Evolutionary conservation across 768 basidiomycete genomes (phyloP).

Genomic region (Leccinum fibrillosum): DNA sequence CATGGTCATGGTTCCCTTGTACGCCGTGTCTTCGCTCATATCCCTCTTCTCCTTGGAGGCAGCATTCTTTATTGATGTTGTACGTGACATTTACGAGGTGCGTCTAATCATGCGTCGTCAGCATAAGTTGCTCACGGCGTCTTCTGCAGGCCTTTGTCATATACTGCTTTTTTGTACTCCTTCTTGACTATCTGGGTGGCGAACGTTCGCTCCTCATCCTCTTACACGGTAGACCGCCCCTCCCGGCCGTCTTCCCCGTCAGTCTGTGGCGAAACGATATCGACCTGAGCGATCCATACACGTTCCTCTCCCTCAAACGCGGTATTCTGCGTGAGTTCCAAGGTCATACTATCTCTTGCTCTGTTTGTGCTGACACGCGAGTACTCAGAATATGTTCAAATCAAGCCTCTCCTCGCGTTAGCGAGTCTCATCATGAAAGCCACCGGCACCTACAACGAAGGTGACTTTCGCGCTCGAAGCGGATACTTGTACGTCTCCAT

Average conservation of each 20-base stretch:
- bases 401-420: slow-evolving; percentile 87
- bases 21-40: slow-evolving; percentile 87
- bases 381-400: slow-evolving; percentile 86
- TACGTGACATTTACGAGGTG: slow-evolving; percentile 96
- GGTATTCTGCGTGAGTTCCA: slow-evolving; percentile 78
- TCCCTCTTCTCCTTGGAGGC: slow-evolving; percentile 92
- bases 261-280: slow-evolving; percentile 81
- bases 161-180: slow-evolving; percentile 85
- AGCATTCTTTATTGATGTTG: slow-evolving; percentile 93
- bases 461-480: slow-evolving; percentile 76
- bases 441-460: slow-evolving; percentile 84
- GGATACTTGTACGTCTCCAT: slow-evolving; percentile 92
- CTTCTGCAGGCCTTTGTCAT: slow-evolving; percentile 79
- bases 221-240: slow-evolving; percentile 87
- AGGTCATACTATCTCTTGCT: neutral
- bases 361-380: neutral
- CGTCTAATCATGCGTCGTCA: slow-evolving; percentile 17
- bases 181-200: slow-evolving; percentile 84
- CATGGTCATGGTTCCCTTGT: slow-evolving; percentile 96
- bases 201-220: slow-evolving; percentile 91
- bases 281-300: slow-evolving; percentile 93
- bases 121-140: neutral
- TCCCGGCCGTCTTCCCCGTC: slow-evolving; percentile 82
- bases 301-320: slow-evolving; percentile 89
- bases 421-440: slow-evolving; percentile 86